Percentiles rank a stretch among this genome's conserved stretches.
Evolutionary conservation across 495 filamentous ascomycete species (phyloP).

Genomic region (Terfezia boudieri): DNA sequence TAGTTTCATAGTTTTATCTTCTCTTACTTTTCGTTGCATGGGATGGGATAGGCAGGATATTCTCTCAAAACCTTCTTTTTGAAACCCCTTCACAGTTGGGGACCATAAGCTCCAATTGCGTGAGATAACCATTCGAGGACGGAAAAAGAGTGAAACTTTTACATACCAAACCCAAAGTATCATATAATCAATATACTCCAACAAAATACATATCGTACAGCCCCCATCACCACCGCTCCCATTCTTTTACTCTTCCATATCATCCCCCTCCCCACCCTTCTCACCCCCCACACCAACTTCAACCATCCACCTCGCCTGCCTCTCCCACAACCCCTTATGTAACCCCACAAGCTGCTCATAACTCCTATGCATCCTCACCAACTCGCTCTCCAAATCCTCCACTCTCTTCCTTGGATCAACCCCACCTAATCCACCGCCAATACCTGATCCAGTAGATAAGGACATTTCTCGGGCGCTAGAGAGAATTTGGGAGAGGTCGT

Average conservation of each 20-base stretch:
- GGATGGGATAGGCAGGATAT: no score
- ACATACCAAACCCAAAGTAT: no score
- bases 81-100: no score
- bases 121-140: no score
- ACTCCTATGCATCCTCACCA: conserved; percentile 11
- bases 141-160: no score
- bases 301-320: neutral
- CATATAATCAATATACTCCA: no score
- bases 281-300: neutral
- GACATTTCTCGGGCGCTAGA: conserved; percentile 6
- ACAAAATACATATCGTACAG: no score
- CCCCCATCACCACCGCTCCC: no score
- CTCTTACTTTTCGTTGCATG: no score
- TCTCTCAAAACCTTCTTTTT: no score
- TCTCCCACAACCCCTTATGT: conserved; percentile 14
- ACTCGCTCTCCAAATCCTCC: conserved; percentile 10
- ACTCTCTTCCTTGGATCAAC: conserved; percentile 7
- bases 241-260: neutral
- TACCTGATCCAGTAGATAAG: conserved; percentile 5
- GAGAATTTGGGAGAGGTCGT: neutral
- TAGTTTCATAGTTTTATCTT: no score
- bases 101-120: no score
- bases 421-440: conserved; percentile 7
- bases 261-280: neutral
- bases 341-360: conserved; percentile 14